Evolutionary conservation across 805 yeast genomes (phyloP), one percentile per base, ranked within the genome.

Genomic region (Yamadazyma ubonensis): DNA sequence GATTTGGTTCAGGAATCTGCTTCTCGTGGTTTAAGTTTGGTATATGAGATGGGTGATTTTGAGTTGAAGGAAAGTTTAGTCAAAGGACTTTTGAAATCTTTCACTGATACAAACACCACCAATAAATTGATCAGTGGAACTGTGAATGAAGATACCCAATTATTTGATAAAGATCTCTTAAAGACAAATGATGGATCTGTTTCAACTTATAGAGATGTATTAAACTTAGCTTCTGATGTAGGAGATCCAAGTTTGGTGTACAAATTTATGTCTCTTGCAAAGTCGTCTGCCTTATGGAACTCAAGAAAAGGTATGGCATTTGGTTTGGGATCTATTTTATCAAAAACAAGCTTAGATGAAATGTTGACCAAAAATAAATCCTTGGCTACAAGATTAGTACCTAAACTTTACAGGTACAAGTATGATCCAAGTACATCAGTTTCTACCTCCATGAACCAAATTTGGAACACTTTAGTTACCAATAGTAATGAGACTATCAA

Each of bases 191-290:
- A 86, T 45, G 89, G 91, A 1, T 85, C 96, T 0, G 80, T 91
- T 3, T 85, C 95, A 0, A 90, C 98, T 0, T 91, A 91, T 58
- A 86, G 84, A 52, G 99, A 91, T 60, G 86, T 91, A 21, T 69
- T 91, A 51, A 86, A 71, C 51, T 68, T 91, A 36, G 97, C 99
- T 0, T 79, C 93, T 1, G 99, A 91, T 55, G 95, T 89, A 7
- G 98, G 98, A 20, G 96, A 91, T 60, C 96, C 98, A 10, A 78
- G 93, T 49, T 73, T 91, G 48, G 96, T 91, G 4, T 91, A 91
- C 62, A 86, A 88, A 55, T 91, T 91, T 58, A 88, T 91, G 96
- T 81, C 96, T 0, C 65, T 91, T 41, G 95, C 97, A 0, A 83
- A 86, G 46, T 83, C 82, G 38, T 86, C 96, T 0, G 81, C 93